These are phyloP conservation scores for Ramalina intermedia DNA, from an alignment of 495 filamentous ascomycete genomes.

Conservation along the genomic window DNA sequence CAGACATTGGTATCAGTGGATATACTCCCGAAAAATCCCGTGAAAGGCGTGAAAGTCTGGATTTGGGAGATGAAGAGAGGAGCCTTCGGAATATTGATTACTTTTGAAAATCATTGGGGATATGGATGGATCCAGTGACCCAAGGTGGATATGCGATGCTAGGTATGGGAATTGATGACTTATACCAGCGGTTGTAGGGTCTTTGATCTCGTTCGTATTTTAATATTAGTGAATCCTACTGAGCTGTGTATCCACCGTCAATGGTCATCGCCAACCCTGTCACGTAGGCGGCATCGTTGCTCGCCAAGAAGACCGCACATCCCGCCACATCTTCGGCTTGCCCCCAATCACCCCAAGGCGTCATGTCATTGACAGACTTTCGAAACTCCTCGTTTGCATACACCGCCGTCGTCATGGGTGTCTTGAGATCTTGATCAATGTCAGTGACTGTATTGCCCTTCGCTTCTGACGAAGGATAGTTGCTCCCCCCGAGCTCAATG, in stretches of 20 bases:
- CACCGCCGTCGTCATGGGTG: constrained; percentile 4
- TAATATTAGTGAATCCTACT: not conserved
- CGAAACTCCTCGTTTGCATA: constrained; percentile 1
- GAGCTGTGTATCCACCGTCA: constrained; percentile 35
- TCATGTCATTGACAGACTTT: constrained; percentile 1
- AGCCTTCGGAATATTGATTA: no score
- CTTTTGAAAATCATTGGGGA: no score
- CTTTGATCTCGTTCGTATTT: no score
- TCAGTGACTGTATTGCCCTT: not conserved
- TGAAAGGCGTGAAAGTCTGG: no score
- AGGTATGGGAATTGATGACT: no score
- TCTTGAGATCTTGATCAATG: constrained; percentile 6
- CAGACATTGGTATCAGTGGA: not conserved
- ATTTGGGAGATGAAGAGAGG: no score
- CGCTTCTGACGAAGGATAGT: not conserved
- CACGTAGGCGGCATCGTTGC: constrained; percentile 33
- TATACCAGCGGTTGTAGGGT: no score
- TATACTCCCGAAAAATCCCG: not conserved
- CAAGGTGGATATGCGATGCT: no score
- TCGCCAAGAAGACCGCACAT: constrained; percentile 36
- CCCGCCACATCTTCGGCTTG: constrained; percentile 33
- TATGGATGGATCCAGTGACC: no score
- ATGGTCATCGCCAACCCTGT: constrained; percentile 32
- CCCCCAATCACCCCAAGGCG: constrained; percentile 29
- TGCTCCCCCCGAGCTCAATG: no score